A percentile compares a stretch with the other conserved stretches of the same genome.
Evolutionary conservation across 306 rosid genomes (phyloP).

Genomic region (Erythrophleum fordii): DNA sequence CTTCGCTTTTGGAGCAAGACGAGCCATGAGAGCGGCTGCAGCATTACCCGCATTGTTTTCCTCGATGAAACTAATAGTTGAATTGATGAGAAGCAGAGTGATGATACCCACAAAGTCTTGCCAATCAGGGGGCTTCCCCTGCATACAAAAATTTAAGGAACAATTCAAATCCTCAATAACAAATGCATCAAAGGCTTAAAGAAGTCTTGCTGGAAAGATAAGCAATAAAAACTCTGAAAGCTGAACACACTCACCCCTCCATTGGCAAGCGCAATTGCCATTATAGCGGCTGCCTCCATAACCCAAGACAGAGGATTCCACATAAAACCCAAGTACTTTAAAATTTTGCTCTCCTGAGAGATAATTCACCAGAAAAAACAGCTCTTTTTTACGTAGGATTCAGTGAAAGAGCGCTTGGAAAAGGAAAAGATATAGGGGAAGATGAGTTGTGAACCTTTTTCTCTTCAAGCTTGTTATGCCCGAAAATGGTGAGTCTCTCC

Average conservation of each 20-base stretch:
- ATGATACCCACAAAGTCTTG: slow-evolving; percentile 99
- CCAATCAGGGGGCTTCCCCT: slow-evolving; percentile 98
- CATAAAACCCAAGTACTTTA: slow-evolving; percentile 97
- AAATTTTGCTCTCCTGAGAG: slow-evolving; percentile 85
- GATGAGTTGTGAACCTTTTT: slow-evolving; percentile 53
- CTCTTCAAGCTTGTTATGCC: slow-evolving; percentile 97
- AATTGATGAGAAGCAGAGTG: slow-evolving; percentile 86
- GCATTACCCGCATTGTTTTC: slow-evolving; percentile 99
- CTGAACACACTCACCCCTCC: slow-evolving; percentile 76
- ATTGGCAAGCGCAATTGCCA: slow-evolving; percentile 99
- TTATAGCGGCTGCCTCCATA: slow-evolving; percentile 99
- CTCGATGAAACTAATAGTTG: slow-evolving; percentile 96
- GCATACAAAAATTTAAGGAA: slow-evolving; percentile 33
- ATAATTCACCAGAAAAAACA: slow-evolving; percentile 23
- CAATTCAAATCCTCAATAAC: slow-evolving; percentile 29
- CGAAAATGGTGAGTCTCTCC: slow-evolving; percentile 82
- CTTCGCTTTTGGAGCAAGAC: slow-evolving; percentile 98
- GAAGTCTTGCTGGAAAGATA: background rate
- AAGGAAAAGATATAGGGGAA: background rate
- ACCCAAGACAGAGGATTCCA: slow-evolving; percentile 99
- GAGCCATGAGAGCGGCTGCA: slow-evolving; percentile 99
- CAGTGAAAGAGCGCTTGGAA: background rate
- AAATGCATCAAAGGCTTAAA: slow-evolving; percentile 1
- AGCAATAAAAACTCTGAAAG: slow-evolving; percentile 22
- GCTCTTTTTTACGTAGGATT: background rate